These are phyloP conservation scores for Albatrellus ellisii DNA, from an alignment of 768 basidiomycete species.

Conservation along the genomic window DNA sequence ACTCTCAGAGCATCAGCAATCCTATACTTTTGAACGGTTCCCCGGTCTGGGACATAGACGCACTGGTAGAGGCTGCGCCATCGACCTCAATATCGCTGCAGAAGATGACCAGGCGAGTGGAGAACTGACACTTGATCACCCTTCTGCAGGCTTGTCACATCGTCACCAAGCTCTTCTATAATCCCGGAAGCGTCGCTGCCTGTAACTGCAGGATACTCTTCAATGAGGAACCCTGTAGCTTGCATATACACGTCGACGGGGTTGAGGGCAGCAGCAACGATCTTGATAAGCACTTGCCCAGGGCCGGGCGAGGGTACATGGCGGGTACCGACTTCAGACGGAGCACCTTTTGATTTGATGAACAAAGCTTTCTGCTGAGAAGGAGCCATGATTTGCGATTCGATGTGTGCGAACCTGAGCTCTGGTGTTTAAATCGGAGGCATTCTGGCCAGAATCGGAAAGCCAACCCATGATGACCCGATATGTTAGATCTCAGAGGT, in stretches of 20 bases:
- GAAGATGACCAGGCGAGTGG: not conserved
- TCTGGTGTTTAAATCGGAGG: no score
- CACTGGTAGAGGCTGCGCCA: constrained; percentile 8
- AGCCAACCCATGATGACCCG: no score
- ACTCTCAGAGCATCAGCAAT: constrained; percentile 12
- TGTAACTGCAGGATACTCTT: constrained; percentile 13
- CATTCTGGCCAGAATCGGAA: no score
- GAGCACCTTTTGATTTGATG: constrained; percentile 1
- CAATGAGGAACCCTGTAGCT: constrained; percentile 10
- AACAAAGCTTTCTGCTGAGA: constrained; percentile 5
- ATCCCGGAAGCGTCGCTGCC: constrained; percentile 17
- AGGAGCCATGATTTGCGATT: constrained; percentile 5
- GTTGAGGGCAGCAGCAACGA: constrained; percentile 12
- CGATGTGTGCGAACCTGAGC: no score
- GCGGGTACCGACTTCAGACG: not conserved
- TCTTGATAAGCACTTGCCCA: constrained; percentile 12
- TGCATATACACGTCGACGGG: constrained; percentile 12
- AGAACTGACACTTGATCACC: constrained; percentile 18
- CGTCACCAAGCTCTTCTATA: constrained; percentile 17
- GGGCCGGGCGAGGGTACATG: constrained; percentile 10
- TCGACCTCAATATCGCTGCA: not conserved
- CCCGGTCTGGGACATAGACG: not conserved
- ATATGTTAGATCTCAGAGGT: no score
- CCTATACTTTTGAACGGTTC: constrained; percentile 14
- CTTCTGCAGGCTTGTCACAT: constrained; percentile 14